Percentiles rank a stretch among this genome's conserved stretches.
These are phyloP conservation scores for Eucalyptus tenuipes DNA, from an alignment of 345 rosid genomes.

Conservation along the genomic window DNA sequence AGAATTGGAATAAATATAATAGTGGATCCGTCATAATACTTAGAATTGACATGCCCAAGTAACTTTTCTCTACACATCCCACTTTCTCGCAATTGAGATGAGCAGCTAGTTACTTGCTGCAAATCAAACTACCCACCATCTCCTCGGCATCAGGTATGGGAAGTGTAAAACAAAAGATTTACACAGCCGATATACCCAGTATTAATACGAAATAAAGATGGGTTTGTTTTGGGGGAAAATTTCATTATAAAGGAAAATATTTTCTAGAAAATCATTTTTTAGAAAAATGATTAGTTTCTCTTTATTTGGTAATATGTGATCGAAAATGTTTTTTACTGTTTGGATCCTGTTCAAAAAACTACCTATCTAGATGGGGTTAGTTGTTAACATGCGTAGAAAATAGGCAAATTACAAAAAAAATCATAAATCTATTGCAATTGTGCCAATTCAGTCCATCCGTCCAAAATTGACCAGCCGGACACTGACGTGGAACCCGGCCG, in stretches of 20 bases:
- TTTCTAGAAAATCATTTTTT: accelerated
- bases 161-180: neutral
- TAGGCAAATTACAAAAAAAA: no score
- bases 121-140: neutral
- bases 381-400: neutral
- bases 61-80: neutral
- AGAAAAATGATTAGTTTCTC: no score
- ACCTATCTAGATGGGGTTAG: neutral
- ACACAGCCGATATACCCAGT: accelerated
- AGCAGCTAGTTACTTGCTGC: neutral
- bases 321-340: no score
- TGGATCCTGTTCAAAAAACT: no score
- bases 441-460: no score
- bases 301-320: no score
- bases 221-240: neutral
- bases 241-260: no score
- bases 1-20: neutral
- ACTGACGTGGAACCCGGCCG: no score
- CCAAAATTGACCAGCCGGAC: no score
- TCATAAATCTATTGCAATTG: no score
- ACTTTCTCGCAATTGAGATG: neutral
- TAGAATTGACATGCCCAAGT: neutral
- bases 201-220: neutral
- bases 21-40: neutral
- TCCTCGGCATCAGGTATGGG: neutral